Percentiles rank a stretch among this genome's conserved stretches.
These are phyloP conservation scores for Exsudoporus frostii DNA, from an alignment of 768 basidiomycete species.

Conservation along the genomic window DNA sequence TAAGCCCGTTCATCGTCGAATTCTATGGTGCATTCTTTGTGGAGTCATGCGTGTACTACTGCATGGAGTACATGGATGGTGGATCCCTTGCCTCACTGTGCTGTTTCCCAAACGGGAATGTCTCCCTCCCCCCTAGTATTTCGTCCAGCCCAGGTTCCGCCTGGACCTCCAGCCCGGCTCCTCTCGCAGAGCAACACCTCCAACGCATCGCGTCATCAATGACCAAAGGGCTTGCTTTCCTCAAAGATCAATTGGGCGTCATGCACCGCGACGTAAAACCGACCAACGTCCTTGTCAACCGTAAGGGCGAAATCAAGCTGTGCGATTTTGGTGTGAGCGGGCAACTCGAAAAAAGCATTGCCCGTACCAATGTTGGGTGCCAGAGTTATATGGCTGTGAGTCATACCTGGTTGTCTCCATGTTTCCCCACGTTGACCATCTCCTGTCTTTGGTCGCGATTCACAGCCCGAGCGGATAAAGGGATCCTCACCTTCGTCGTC, in stretches of 20 bases:
- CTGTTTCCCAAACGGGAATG: slow-evolving; percentile 45
- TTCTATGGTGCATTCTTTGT: slow-evolving; percentile 99
- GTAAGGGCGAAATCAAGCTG: slow-evolving; percentile 85
- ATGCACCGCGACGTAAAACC: slow-evolving; percentile 89
- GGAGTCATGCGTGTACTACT: slow-evolving; percentile 99
- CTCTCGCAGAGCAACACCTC: slow-evolving; percentile 73
- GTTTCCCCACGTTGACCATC: slow-evolving; percentile 1
- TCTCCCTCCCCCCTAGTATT: slow-evolving; percentile 33
- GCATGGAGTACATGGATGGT: slow-evolving; percentile 99
- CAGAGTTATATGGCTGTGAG: slow-evolving; percentile 98
- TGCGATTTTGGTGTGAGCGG: slow-evolving; percentile 99
- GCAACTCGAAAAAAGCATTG: slow-evolving; percentile 92
- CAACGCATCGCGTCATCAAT: slow-evolving; percentile 77
- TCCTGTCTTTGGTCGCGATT: not conserved
- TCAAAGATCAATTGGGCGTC: slow-evolving; percentile 92
- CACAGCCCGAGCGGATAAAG: slow-evolving; percentile 91
- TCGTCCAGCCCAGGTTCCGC: slow-evolving; percentile 32
- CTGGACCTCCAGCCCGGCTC: slow-evolving; percentile 35
- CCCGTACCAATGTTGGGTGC: slow-evolving; percentile 98
- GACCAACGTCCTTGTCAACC: slow-evolving; percentile 89
- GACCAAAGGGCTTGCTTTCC: slow-evolving; percentile 87
- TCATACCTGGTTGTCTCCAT: slow-evolving; percentile 13
- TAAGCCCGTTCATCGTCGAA: slow-evolving; percentile 90
- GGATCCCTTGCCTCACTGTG: slow-evolving; percentile 82
- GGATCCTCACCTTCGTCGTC: slow-evolving; percentile 64